Evolutionary conservation across 2,329 filamentous ascomycete species (phyloP).

Genomic region (Coniochaeta sp.): DNA sequence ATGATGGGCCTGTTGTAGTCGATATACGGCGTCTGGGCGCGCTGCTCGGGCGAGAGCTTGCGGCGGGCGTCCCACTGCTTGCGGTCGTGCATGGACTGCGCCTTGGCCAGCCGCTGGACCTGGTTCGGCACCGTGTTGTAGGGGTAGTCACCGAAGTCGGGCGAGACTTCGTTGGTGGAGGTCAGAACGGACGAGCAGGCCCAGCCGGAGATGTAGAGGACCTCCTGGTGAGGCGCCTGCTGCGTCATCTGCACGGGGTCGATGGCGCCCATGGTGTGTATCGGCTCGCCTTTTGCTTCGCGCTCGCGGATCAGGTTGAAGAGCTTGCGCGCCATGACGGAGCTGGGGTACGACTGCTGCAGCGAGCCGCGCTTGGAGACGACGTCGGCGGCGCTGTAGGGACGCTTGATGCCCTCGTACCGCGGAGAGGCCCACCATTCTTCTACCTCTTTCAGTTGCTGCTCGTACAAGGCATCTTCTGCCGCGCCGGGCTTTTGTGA

Average conservation of each 20-base stretch:
- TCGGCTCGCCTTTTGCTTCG: constrained; percentile 70
- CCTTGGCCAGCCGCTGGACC: constrained; percentile 91
- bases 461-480: constrained; percentile 79
- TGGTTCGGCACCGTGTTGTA: constrained; percentile 99
- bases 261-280: constrained; percentile 97
- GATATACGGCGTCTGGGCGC: constrained; percentile 69
- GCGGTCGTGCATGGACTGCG: constrained; percentile 92
- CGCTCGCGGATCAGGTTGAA: constrained; percentile 82
- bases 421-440: constrained; percentile 85
- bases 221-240: constrained; percentile 91
- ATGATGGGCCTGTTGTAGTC: constrained; percentile 95
- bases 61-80: constrained; percentile 86
- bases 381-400: constrained; percentile 84
- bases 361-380: constrained; percentile 88
- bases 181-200: constrained; percentile 92
- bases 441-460: constrained; percentile 77
- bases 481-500: constrained; percentile 67
- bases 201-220: constrained; percentile 95
- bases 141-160: constrained; percentile 96
- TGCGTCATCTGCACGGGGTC: constrained; percentile 99
- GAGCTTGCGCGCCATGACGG: constrained; percentile 88
- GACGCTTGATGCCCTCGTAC: constrained; percentile 82
- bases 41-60: constrained; percentile 66
- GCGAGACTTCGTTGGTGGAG: constrained; percentile 91
- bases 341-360: constrained; percentile 83